Percentiles rank a stretch among this genome's conserved stretches.
Evolutionary conservation across 2,329 filamentous ascomycete genomes (phyloP).

Genomic region (Calonectria henricotiae): DNA sequence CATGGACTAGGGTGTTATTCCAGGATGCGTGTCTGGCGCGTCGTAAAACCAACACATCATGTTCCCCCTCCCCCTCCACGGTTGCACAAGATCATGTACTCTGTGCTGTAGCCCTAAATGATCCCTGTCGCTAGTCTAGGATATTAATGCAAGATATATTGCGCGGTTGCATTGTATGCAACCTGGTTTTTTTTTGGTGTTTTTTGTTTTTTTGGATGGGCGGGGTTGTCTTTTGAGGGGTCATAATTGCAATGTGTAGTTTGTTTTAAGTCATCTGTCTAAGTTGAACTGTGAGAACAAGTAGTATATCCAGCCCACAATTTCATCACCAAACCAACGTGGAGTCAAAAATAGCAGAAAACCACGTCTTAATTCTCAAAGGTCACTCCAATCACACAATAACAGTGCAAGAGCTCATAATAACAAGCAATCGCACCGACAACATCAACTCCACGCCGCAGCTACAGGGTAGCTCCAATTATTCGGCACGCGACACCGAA

Average conservation of each 20-base stretch:
- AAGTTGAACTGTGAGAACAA: too few species aligned
- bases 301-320: too few species aligned
- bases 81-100: background rate
- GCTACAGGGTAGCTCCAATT: conserved; percentile 22
- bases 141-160: background rate
- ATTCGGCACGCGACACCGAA: conserved; percentile 19
- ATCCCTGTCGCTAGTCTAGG: background rate
- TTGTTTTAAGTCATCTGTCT: too few species aligned
- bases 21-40: background rate
- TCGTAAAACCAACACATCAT: background rate
- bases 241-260: too few species aligned
- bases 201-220: too few species aligned
- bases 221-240: too few species aligned
- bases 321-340: too few species aligned
- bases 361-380: too few species aligned
- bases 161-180: background rate
- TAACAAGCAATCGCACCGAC: background rate
- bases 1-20: conserved; percentile 3
- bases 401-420: background rate
- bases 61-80: background rate
- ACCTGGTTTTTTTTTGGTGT: too few species aligned
- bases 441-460: background rate
- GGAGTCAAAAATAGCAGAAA: too few species aligned
- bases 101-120: background rate
- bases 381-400: too few species aligned